Conservation (phyloP, 2,329 filamentous ascomycete species). For the Phyllosticta ampelicida region DNA sequence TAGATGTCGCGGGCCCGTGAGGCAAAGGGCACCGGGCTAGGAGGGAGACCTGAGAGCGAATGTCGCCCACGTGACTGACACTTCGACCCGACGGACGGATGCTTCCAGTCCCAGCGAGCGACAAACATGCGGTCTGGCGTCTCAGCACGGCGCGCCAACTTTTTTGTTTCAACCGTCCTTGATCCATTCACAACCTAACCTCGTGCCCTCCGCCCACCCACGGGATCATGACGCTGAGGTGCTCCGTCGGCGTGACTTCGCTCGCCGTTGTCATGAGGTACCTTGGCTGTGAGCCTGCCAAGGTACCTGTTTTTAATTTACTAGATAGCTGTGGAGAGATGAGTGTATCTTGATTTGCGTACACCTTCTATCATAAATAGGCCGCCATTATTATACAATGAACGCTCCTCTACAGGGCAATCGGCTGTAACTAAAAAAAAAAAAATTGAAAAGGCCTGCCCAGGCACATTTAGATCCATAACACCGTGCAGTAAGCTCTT, state of each 20-base stretch:
- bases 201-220: neutral
- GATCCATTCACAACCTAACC: neutral
- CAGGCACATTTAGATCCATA: slow-evolving; percentile 9
- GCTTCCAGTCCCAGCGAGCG: neutral
- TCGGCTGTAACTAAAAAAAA: neutral
- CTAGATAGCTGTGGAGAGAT: neutral
- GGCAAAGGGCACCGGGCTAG: slow-evolving; percentile 2
- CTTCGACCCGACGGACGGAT: neutral
- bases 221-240: neutral
- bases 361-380: neutral
- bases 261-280: too few relatives aligned
- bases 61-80: neutral
- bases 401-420: neutral
- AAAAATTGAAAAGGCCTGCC: neutral
- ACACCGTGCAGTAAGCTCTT: slow-evolving; percentile 9
- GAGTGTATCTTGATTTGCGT: neutral
- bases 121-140: neutral
- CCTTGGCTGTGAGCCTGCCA: neutral
- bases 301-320: neutral
- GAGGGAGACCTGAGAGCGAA: neutral
- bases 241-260: neutral
- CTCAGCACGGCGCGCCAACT: neutral
- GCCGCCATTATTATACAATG: neutral
- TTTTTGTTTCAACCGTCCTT: neutral
- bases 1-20: slow-evolving; percentile 15